These are phyloP conservation scores for Graphium sp. DNA, from an alignment of 2,329 filamentous ascomycete genomes.

Conservation along the genomic window DNA sequence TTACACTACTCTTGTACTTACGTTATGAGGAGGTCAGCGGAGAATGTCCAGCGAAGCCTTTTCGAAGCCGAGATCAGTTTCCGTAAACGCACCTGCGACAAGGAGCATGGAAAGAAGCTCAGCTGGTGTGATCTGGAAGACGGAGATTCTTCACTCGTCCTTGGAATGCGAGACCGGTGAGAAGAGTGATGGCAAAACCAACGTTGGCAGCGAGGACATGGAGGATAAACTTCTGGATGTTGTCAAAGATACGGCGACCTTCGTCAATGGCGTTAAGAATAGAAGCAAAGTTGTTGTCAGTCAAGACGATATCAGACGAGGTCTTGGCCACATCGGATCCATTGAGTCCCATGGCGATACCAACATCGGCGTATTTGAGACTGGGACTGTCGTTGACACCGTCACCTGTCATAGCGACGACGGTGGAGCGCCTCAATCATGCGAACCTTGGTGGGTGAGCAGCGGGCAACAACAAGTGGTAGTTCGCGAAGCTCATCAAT, in stretches of 20 bases:
- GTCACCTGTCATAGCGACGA: conserved; percentile 53
- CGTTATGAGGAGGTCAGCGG: conserved; percentile 43
- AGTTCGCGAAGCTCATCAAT: conserved; percentile 45
- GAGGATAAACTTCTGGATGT: conserved; percentile 55
- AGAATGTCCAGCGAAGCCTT: conserved; percentile 50
- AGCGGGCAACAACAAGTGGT: conserved; percentile 53
- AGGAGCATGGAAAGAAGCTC: conserved; percentile 64
- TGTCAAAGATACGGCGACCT: conserved; percentile 51
- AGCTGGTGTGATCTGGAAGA: conserved; percentile 53
- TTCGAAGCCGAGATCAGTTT: conserved; percentile 59
- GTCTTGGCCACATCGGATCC: conserved; percentile 57
- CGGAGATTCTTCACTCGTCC: conserved; percentile 41
- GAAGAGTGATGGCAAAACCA: conserved; percentile 46
- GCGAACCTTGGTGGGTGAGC: conserved; percentile 55
- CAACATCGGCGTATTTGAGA: conserved; percentile 49
- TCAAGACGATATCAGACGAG: conserved; percentile 47
- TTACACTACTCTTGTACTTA: too few species aligned
- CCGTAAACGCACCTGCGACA: conserved; percentile 52
- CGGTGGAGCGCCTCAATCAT: conserved; percentile 62
- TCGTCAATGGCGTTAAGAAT: conserved; percentile 36
- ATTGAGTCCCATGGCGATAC: conserved; percentile 52
- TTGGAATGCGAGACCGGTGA: conserved; percentile 56
- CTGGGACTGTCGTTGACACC: conserved; percentile 56
- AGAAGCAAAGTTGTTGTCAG: conserved; percentile 47
- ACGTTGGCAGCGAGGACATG: conserved; percentile 51